Percentiles rank a stretch among this genome's conserved stretches.
phyloP scores from a whole-genome alignment of 768 basidiomycete genomes.

The Leccinum variicolor region DNA sequence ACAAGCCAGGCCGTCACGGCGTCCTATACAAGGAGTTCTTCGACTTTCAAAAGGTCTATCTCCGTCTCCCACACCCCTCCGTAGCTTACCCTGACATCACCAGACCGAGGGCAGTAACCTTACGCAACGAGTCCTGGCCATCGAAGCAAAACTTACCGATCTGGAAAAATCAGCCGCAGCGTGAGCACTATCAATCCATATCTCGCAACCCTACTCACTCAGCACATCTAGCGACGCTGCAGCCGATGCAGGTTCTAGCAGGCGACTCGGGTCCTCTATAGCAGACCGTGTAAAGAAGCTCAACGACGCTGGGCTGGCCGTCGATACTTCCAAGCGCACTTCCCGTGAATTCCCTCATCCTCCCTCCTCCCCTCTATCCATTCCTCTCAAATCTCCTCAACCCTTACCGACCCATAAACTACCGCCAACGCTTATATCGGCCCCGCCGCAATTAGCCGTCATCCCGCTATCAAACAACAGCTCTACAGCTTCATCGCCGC shows the following conservation, averaged over 20 bases:
- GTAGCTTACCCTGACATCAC: constrained; percentile 13
- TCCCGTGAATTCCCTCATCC: constrained; percentile 49
- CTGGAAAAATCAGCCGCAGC: constrained; percentile 38
- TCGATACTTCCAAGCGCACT: constrained; percentile 53
- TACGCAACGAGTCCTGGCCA: constrained; percentile 37
- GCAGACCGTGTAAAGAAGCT: constrained; percentile 79
- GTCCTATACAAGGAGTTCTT: constrained; percentile 59
- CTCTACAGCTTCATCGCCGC: constrained; percentile 45
- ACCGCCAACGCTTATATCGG: constrained; percentile 34
- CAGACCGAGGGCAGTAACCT: constrained; percentile 40
- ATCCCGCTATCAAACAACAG: constrained; percentile 25
- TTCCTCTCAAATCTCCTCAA: constrained; percentile 30
- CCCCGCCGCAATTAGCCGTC: constrained; percentile 21
- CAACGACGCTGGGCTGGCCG: constrained; percentile 65
- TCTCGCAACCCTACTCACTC: constrained; percentile 11
- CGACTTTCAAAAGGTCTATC: constrained; percentile 62
- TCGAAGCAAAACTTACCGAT: constrained; percentile 46
- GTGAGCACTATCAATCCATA: constrained; percentile 20
- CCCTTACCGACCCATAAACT: constrained; percentile 37
- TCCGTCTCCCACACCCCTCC: constrained; percentile 6
- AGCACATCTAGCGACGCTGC: constrained; percentile 10
- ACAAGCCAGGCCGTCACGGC: constrained; percentile 47
- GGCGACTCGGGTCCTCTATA: constrained; percentile 61
- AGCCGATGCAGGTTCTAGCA: constrained; percentile 34
- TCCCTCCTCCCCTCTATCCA: constrained; percentile 28